Evolutionary conservation across 2,329 filamentous ascomycete genomes (phyloP), one percentile per base, ranked within the genome.

Genomic region (Stagonosporopsis chrysanthemi): DNA sequence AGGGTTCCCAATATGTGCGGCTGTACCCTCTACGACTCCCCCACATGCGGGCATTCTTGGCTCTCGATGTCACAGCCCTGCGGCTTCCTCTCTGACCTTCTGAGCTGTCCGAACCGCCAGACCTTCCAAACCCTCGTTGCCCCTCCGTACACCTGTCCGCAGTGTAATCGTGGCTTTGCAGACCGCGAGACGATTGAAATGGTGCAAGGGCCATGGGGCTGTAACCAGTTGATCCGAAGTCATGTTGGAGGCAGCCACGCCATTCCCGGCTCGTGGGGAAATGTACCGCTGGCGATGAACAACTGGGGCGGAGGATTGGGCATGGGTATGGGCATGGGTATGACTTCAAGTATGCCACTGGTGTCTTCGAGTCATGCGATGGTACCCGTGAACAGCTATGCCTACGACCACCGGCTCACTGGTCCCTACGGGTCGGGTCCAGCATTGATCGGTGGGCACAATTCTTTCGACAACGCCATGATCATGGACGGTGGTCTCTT

Each of bases 11-110:
- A 43, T 9, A 84, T 84, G 82, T 85, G 82, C 67, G 70, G 72
- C 26, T 78, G 78, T 29, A 75, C 75, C 15, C 73, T 77, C 46
- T 81, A 78, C 71, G 75, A 78, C 63, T 82, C 80, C 0, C 69
- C 71, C 6, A 75, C 72, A 46, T 84, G 83, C 67, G 66, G 68
- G 7, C 82, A 84, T 60, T 72, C 77, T 26, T 85, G 82, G 81
- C 68, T 83, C 51, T 77, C 75, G 23, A 78, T 84, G 62, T 71
- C 70, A 23, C 68, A 75, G 12, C 77, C 79, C 8, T 84, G 83
- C 66, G 70, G 67, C 5, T 70, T 69, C 31, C 68, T 71, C 35
- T 70, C 69, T 23, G 75, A 81, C 52, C 73, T 81, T 17, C 61
- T 78, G 35, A 78, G 64, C 55, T 81, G 79, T 60, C 75, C 75